phyloP scores from a whole-genome alignment of 2,329 filamentous ascomycete species.

The Clonostachys chloroleuca region DNA sequence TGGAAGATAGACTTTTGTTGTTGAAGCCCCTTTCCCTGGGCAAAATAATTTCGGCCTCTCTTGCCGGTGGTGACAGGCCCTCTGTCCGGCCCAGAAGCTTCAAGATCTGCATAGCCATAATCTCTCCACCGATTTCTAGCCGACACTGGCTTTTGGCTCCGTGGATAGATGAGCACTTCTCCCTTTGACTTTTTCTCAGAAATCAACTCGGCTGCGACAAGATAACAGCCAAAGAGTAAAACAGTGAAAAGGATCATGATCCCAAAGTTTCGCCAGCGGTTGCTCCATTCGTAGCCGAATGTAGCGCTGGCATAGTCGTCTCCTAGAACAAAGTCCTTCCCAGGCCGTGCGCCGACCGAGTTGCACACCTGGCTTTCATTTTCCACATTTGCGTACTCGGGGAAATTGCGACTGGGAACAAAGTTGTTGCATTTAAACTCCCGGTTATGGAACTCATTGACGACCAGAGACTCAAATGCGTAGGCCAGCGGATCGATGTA shows the following conservation, averaged over 20 bases:
- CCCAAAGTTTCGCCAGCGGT: slow-evolving; percentile 56
- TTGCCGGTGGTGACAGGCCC: too few species aligned
- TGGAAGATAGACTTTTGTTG: slow-evolving; percentile 54
- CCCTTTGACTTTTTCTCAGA: slow-evolving; percentile 44
- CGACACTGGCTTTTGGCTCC: slow-evolving; percentile 44
- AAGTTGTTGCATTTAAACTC: slow-evolving; percentile 34
- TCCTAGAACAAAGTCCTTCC: slow-evolving; percentile 46
- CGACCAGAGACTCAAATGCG: slow-evolving; percentile 73
- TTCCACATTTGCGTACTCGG: too few species aligned
- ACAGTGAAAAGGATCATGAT: slow-evolving; percentile 54
- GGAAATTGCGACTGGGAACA: too few species aligned
- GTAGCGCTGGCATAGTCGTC: slow-evolving; percentile 48
- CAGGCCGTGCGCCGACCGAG: slow-evolving; percentile 19
- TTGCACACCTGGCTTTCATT: too few species aligned
- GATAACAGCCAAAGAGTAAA: slow-evolving; percentile 30
- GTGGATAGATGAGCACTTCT: slow-evolving; percentile 48
- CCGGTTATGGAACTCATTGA: slow-evolving; percentile 74
- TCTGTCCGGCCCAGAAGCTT: slow-evolving; percentile 6
- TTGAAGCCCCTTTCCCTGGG: too few species aligned
- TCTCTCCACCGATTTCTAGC: slow-evolving; percentile 40
- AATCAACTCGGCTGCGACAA: slow-evolving; percentile 36
- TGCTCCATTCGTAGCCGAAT: slow-evolving; percentile 49
- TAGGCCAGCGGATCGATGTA: slow-evolving; percentile 63
- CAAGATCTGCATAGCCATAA: slow-evolving; percentile 27
- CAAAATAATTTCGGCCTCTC: too few species aligned